Conservation (phyloP, 2,329 filamentous ascomycete species). For the Paecilomyces sp. region DNA sequence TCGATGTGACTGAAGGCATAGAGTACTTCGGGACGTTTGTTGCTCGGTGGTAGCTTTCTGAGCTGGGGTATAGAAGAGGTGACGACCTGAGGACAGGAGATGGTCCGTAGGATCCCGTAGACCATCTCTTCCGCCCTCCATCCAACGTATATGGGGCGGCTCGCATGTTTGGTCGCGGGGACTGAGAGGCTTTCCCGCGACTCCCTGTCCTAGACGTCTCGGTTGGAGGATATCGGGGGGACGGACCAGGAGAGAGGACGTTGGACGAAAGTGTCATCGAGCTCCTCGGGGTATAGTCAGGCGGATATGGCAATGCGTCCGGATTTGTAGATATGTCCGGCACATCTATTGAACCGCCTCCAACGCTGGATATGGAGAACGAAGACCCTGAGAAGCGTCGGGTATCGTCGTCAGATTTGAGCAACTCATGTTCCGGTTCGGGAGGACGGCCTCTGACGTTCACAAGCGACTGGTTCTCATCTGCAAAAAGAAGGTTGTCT, state of each 20-base stretch:
- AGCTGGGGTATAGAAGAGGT: constrained; percentile 54
- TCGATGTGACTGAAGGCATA: constrained; percentile 42
- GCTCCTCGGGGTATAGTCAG: constrained; percentile 57
- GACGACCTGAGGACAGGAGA: constrained; percentile 49
- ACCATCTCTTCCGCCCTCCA: constrained; percentile 65
- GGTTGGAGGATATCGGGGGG: constrained; percentile 61
- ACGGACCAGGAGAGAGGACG: constrained; percentile 65
- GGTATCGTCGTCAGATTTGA: neutral
- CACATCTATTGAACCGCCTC: constrained; percentile 46
- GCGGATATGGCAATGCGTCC: constrained; percentile 53
- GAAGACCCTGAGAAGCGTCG: constrained; percentile 65
- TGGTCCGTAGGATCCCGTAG: constrained; percentile 64
- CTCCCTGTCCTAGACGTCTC: constrained; percentile 47
- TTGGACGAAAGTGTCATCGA: constrained; percentile 62
- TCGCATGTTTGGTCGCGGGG: constrained; percentile 60
- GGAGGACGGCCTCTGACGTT: neutral
- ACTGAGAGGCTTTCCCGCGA: constrained; percentile 64
- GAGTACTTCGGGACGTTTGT: constrained; percentile 49
- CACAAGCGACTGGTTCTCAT: neutral
- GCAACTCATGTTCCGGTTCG: neutral
- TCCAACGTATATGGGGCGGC: constrained; percentile 67
- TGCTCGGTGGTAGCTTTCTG: constrained; percentile 44
- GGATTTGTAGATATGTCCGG: constrained; percentile 66
- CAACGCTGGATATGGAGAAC: constrained; percentile 60
- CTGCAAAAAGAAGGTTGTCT: neutral